Conservation (phyloP, 2,329 filamentous ascomycete species). For the Xylaria sp. region DNA sequence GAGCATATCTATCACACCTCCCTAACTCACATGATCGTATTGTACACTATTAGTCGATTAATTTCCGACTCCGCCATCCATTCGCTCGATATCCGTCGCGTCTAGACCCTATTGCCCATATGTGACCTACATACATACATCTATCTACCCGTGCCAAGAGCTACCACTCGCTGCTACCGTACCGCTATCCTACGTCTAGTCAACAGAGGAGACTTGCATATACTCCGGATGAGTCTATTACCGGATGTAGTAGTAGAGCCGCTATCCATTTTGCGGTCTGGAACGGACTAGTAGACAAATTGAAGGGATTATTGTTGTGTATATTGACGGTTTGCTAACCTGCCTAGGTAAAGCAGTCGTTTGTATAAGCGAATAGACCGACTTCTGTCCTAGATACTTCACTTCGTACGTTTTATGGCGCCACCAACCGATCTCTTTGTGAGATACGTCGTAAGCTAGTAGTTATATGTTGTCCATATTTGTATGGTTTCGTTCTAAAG, state of each 20-base stretch:
- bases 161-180: neutral
- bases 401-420: neutral
- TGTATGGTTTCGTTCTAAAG: neutral
- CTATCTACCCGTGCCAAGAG: conserved; percentile 14
- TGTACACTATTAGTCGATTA: conserved; percentile 22
- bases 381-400: neutral
- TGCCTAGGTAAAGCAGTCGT: neutral
- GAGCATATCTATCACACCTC: conserved; percentile 4
- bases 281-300: neutral
- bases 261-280: neutral
- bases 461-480: neutral
- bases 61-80: neutral
- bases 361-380: neutral
- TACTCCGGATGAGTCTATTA: neutral
- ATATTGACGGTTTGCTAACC: neutral
- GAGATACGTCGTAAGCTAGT: neutral
- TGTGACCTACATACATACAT: conserved; percentile 7
- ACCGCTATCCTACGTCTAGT: neutral
- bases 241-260: neutral
- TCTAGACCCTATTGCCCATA: conserved; percentile 10
- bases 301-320: neutral
- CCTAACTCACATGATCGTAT: conserved; percentile 5
- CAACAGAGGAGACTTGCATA: neutral
- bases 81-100: conserved; percentile 12
- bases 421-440: neutral